Conservation (phyloP, 1,284 basidiomycete genomes). For the Irpex sp. region DNA sequence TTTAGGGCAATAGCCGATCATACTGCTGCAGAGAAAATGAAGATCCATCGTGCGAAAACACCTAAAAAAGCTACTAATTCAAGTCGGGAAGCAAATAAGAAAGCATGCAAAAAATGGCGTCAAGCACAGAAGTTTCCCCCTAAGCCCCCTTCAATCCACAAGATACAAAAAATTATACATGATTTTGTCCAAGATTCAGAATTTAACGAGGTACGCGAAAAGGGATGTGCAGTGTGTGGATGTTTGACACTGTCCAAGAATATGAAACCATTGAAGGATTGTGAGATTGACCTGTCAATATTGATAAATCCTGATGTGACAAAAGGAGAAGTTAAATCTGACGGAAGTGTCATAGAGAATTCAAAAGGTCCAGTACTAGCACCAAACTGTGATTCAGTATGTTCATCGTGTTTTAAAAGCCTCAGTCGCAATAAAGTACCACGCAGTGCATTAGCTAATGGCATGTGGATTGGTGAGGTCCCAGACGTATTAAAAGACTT, state of each 20-base stretch:
- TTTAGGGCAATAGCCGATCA: no score
- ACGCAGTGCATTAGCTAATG: slow-evolving; percentile 39
- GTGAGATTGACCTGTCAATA: background rate
- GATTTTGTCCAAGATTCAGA: slow-evolving; percentile 4
- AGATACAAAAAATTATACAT: background rate
- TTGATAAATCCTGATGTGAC: background rate
- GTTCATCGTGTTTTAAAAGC: slow-evolving; percentile 3
- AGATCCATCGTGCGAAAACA: no score
- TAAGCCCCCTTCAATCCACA: background rate
- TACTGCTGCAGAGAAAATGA: no score
- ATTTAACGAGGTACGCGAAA: slow-evolving; percentile 12
- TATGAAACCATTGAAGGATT: background rate
- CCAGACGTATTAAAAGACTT: slow-evolving; percentile 35
- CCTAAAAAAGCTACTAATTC: background rate
- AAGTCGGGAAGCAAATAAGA: background rate
- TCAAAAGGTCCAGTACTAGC: slow-evolving; percentile 13
- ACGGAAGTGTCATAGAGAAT: background rate
- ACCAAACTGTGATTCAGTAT: slow-evolving; percentile 5
- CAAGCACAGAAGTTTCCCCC: background rate
- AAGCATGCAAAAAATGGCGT: background rate
- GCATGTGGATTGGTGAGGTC: slow-evolving; percentile 46
- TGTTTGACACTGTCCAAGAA: background rate
- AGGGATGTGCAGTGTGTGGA: slow-evolving; percentile 20
- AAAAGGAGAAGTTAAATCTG: background rate
- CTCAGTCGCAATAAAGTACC: slow-evolving; percentile 29